A percentile compares a stretch with the other conserved stretches of the same genome.
These are phyloP conservation scores for Saitoella complicata DNA, from an alignment of 805 yeast genomes.

Conservation along the genomic window DNA sequence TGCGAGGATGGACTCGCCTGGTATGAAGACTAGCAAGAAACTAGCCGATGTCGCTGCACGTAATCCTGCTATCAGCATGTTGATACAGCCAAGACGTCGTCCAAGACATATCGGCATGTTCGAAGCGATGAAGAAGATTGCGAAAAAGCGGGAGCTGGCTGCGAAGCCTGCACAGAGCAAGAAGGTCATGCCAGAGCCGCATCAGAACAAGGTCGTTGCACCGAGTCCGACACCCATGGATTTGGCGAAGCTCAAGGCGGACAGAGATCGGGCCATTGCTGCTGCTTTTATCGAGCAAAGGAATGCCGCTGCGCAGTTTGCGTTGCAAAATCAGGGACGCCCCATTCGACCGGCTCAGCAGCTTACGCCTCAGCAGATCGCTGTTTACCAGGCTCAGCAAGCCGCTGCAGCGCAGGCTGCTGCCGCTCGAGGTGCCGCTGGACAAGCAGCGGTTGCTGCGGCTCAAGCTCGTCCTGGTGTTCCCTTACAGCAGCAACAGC, in stretches of 20 bases:
- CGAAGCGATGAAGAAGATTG: constrained; percentile 81
- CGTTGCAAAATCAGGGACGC: constrained; percentile 5
- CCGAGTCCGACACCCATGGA: constrained; percentile 58
- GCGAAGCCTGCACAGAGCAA: constrained; percentile 30
- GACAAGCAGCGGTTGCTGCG: constrained; percentile 9
- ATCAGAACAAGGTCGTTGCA: neutral
- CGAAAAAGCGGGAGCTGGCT: constrained; percentile 73
- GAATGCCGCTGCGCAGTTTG: constrained; percentile 6
- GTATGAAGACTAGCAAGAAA: constrained; percentile 69
- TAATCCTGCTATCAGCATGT: constrained; percentile 69
- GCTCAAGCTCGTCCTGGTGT: neutral
- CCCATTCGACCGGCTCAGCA: no score
- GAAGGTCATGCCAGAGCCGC: neutral
- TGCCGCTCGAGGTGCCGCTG: constrained; percentile 10
- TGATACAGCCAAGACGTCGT: constrained; percentile 82
- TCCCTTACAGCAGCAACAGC: no score
- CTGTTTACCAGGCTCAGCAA: constrained; percentile 7
- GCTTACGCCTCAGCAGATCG: no score
- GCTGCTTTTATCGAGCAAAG: constrained; percentile 33
- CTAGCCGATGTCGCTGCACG: constrained; percentile 84
- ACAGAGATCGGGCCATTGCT: constrained; percentile 70
- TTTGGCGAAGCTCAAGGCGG: constrained; percentile 64
- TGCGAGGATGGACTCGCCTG: constrained; percentile 84
- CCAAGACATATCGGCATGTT: constrained; percentile 94
- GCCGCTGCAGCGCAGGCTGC: constrained; percentile 13